Percentiles rank a stretch among this genome's conserved stretches.
phyloP scores from a whole-genome alignment of 306 rosid species.

The Prunus persica region Prunus_persica_NCBIv2 NC_034009.1:29107001-29107500 shows the following conservation, averaged over 20 bases:
- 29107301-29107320: conserved; percentile 54
- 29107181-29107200: not conserved
- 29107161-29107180: not conserved
- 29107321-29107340: conserved; percentile 1
- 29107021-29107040: conserved; percentile 9
- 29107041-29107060: not conserved
- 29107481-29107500: not conserved
- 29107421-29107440: too few species aligned
- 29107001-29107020: not conserved
- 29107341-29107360: not conserved
- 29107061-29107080: not conserved
- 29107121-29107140: not conserved
- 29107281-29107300: conserved; percentile 69
- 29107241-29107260: conserved; percentile 90
- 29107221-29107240: conserved; percentile 89
- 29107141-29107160: not conserved
- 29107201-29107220: conserved; percentile 8
- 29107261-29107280: conserved; percentile 59
- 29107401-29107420: not conserved
- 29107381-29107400: not conserved
- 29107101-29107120: too few species aligned
- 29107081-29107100: not conserved
- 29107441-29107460: not conserved
- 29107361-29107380: not conserved
- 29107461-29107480: not conserved